These are phyloP conservation scores for Tieghemostelium lacteum DNA, from an alignment of 78 protist species.

Conservation along the genomic window DNA sequence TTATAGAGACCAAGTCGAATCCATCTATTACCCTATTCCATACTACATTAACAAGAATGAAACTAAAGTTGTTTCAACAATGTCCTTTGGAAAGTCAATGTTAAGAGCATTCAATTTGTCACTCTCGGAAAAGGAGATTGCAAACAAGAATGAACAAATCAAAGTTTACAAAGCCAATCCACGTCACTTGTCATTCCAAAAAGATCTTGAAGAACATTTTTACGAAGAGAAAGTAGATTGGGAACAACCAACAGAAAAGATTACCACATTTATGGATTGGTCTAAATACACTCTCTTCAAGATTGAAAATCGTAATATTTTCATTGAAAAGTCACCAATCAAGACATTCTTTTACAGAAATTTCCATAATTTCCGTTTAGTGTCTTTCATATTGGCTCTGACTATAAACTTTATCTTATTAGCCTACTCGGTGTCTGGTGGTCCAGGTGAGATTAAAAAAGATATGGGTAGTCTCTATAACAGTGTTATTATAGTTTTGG, in stretches of 20 bases:
- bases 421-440: slow-evolving; percentile 1
- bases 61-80: too few species aligned
- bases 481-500: slow-evolving; percentile 2
- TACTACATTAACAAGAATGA: background rate
- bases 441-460: background rate
- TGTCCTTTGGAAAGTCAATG: too few species aligned
- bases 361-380: slow-evolving; percentile 17
- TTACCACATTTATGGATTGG: slow-evolving; percentile 65
- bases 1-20: slow-evolving; percentile 31
- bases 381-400: slow-evolving; percentile 42
- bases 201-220: slow-evolving; percentile 51
- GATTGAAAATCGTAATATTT: slow-evolving; percentile 31
- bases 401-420: slow-evolving; percentile 44
- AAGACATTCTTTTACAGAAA: slow-evolving; percentile 16
- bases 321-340: background rate
- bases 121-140: too few species aligned
- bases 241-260: slow-evolving; percentile 70
- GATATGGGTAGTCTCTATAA: slow-evolving; percentile 10
- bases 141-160: background rate
- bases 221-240: slow-evolving; percentile 36
- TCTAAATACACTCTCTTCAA: slow-evolving; percentile 48
- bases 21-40: slow-evolving; percentile 81
- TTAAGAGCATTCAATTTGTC: too few species aligned
- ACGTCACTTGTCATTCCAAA: slow-evolving; percentile 60
- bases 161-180: slow-evolving; percentile 28